Conservation (phyloP, 2,329 filamentous ascomycete species). For the Fusarium haematococcum region DNA sequence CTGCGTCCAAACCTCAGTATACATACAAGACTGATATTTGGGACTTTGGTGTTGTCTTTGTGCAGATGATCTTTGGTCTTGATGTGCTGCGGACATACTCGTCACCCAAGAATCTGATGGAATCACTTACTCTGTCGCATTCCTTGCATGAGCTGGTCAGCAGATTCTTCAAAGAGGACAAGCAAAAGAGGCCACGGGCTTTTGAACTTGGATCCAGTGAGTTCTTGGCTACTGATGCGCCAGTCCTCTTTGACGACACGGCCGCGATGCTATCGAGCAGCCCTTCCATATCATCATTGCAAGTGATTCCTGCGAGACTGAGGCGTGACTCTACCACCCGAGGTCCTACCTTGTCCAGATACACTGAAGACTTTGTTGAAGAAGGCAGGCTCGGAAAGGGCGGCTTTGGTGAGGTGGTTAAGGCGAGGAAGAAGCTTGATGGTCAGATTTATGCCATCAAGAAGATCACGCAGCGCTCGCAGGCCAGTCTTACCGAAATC, state of each 20-base stretch:
- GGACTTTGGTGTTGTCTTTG: constrained; percentile 90
- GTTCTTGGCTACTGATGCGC: constrained; percentile 74
- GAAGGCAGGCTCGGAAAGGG: constrained; percentile 90
- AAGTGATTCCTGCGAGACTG: constrained; percentile 59
- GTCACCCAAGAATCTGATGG: constrained; percentile 80
- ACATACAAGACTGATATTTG: constrained; percentile 90
- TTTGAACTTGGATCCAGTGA: constrained; percentile 77
- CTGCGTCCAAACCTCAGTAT: constrained; percentile 70
- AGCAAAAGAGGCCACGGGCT: constrained; percentile 85
- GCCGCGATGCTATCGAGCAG: constrained; percentile 54
- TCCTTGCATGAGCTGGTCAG: constrained; percentile 83
- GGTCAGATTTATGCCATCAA: constrained; percentile 96
- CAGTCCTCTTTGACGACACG: constrained; percentile 63
- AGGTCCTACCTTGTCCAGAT: constrained; percentile 73
- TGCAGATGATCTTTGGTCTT: constrained; percentile 94
- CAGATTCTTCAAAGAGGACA: constrained; percentile 86
- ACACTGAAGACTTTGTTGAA: constrained; percentile 90
- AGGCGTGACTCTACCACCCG: constrained; percentile 73
- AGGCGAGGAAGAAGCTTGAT: constrained; percentile 93
- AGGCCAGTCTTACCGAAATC: constrained; percentile 83
- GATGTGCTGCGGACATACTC: constrained; percentile 81
- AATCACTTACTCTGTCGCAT: constrained; percentile 77
- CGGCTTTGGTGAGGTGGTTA: constrained; percentile 96
- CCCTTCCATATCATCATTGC: constrained; percentile 57
- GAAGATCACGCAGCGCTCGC: constrained; percentile 88